Percentiles rank a stretch among this genome's conserved stretches.
Conservation (phyloP, 768 basidiomycete genomes). For the Auriculariales sp. region DNA sequence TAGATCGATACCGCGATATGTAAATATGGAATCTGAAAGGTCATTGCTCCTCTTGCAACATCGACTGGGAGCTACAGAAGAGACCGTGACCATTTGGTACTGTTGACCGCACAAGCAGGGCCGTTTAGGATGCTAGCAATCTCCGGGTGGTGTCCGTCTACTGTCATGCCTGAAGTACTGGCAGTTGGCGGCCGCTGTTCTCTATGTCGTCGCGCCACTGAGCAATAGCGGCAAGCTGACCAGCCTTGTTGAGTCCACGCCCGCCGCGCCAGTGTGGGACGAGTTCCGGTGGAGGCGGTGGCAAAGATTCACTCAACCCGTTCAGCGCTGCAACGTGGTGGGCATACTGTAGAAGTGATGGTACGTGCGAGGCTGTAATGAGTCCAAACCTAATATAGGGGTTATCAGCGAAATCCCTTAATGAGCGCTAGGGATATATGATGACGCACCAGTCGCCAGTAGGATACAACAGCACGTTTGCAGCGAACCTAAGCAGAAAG, state of each 20-base stretch:
- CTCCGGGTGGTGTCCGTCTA: too few relatives aligned
- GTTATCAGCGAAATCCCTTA: neutral
- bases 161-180: too few relatives aligned
- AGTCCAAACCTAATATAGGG: neutral
- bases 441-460: neutral
- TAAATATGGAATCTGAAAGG: too few relatives aligned
- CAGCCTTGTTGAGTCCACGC: neutral
- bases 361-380: neutral
- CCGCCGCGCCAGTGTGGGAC: neutral
- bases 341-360: neutral
- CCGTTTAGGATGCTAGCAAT: too few relatives aligned
- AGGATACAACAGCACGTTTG: neutral
- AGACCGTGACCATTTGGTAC: too few relatives aligned
- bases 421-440: neutral
- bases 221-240: neutral
- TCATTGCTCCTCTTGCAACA: too few relatives aligned
- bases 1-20: too few relatives aligned
- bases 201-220: neutral
- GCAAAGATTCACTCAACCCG: neutral
- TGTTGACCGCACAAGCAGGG: too few relatives aligned
- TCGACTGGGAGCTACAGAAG: too few relatives aligned
- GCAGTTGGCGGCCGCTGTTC: too few relatives aligned
- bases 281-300: neutral
- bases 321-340: too few relatives aligned
- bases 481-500: neutral